Evolutionary conservation across 2,329 filamentous ascomycete genomes (phyloP).

Genomic region (Colletotrichum sansevieriae): DNA sequence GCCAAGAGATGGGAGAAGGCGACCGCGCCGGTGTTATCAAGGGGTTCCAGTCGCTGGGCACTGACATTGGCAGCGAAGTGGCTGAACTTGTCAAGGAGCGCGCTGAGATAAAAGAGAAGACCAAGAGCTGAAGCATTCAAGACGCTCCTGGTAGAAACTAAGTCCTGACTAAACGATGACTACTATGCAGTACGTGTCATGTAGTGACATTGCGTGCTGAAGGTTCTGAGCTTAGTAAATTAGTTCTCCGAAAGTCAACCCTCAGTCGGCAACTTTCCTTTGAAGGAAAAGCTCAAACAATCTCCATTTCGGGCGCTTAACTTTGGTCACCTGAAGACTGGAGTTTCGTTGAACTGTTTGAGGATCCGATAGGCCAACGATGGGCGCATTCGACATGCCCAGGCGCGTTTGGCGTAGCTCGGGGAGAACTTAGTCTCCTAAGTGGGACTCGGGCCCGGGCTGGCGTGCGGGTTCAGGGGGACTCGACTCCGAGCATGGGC

Average conservation of each 20-base stretch:
- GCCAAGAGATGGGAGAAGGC: slow-evolving; percentile 67
- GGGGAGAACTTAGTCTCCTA: too few relatives aligned
- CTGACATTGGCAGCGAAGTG: slow-evolving; percentile 49
- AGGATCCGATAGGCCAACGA: neutral
- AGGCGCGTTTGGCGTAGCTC: neutral
- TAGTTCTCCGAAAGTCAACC: too few relatives aligned
- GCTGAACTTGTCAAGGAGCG: slow-evolving; percentile 50
- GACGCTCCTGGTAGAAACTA: too few relatives aligned
- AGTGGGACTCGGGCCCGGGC: slow-evolving; percentile 14
- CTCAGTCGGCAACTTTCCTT: too few relatives aligned
- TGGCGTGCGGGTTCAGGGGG: neutral
- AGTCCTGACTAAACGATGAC: too few relatives aligned
- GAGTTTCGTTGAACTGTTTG: neutral
- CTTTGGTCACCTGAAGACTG: too few relatives aligned
- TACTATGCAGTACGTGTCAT: too few relatives aligned
- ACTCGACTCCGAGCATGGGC: neutral
- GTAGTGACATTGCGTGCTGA: too few relatives aligned
- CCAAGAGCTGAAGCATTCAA: slow-evolving; percentile 2
- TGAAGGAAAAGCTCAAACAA: too few relatives aligned
- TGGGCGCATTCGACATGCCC: neutral
- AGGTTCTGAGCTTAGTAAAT: too few relatives aligned
- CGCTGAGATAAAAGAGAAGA: slow-evolving; percentile 46
- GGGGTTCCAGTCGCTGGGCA: slow-evolving; percentile 61
- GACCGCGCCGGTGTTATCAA: slow-evolving; percentile 69
- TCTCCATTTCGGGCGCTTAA: too few relatives aligned